Evolutionary conservation across 2,329 filamentous ascomycete genomes (phyloP).

Genomic region (Fusarium bulbicola): DNA sequence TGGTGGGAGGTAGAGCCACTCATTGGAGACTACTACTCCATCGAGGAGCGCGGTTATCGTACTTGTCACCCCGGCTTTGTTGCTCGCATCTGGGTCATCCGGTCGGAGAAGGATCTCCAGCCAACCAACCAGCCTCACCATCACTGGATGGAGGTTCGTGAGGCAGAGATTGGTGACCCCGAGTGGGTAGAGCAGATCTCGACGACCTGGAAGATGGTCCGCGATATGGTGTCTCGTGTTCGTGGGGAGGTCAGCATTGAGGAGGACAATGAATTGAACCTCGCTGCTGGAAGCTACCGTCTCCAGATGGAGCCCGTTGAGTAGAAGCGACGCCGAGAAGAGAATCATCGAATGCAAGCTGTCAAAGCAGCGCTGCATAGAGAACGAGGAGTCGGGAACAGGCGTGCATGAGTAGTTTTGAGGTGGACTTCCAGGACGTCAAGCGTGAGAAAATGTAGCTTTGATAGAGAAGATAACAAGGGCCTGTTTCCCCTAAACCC

Average conservation of each 20-base stretch:
- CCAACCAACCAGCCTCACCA: not conserved
- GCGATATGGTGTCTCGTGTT: not conserved
- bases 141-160: not conserved
- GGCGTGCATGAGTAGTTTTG: not conserved
- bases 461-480: not conserved
- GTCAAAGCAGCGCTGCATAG: not conserved
- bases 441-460: no score
- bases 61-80: not conserved
- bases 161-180: not conserved
- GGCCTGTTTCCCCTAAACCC: not conserved
- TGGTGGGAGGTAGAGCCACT: not conserved
- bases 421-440: not conserved
- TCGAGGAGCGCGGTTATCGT: not conserved
- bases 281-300: rapidly evolving
- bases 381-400: not conserved
- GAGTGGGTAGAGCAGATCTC: not conserved
- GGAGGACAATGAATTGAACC: rapidly evolving
- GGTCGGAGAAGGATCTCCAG: not conserved
- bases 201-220: not conserved
- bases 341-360: not conserved
- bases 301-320: not conserved
- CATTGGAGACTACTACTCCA: not conserved
- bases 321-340: rapidly evolving
- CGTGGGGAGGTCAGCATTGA: not conserved
- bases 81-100: not conserved